Evolutionary conservation across 164 flowering plant genomes (phyloP), one percentile per base, ranked within the genome.

Genomic region (Berberis vulgaris): DNA sequence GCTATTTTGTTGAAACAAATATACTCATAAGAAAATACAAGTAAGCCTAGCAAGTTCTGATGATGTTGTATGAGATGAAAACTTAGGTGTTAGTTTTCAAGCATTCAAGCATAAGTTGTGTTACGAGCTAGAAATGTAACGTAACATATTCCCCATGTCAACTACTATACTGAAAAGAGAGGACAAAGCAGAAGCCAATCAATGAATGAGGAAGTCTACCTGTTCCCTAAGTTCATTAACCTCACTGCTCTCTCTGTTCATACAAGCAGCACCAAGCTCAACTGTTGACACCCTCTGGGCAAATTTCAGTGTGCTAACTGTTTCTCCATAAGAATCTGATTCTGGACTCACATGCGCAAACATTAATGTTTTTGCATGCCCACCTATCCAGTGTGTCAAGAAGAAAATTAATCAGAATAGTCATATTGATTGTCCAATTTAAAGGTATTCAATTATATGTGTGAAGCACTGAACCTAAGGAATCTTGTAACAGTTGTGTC

Each of bases 321-420:
- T 88, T 77, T 93, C 90, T 41, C 78, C 77, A 71, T 78, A 84
- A 40, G 85, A 83, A 67, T 84, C 91, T 40, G 63, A 85, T 74
- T 93, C 97, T 40, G 97, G 97, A 60, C 87, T 90, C 66, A 93
- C 86, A 78, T 93, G 96, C 57, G 98, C 97, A 72, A 93, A 70
- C 98, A 90, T 86, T 68, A 93, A 76, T 3, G 88, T 88, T 72
- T 92, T 93, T 46, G 94, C 92, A 69, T 82, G 83, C 45, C 94
- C 96, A 60, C 97, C 96, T 92, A 62, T 26, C 50, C 72, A 41
- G 57, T 68, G 58, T 46, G 59, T 26, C 26, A 26, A 26, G 26
- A 26, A 26, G 26, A 26, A 26, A 26, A 26, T 26, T 26, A 26
- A 26, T 26, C 26, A 26, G 26, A 26, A 26, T 26, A 26, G 26